phyloP scores from a whole-genome alignment of 495 filamentous ascomycete species.

The Ascobolus immersus region DNA sequence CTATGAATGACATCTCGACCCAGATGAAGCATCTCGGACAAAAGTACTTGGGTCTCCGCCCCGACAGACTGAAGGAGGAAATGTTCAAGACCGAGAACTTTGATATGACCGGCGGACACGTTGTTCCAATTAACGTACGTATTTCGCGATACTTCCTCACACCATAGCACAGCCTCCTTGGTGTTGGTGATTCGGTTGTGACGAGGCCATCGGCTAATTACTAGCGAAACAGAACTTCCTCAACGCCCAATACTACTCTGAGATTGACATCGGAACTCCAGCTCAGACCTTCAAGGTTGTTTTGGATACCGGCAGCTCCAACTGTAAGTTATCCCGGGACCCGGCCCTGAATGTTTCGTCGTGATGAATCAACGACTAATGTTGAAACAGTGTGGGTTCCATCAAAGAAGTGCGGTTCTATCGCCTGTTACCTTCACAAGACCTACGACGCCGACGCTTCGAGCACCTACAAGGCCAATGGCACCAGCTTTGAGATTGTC shows the following conservation, averaged over 20 bases:
- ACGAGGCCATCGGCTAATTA: slow-evolving; percentile 3
- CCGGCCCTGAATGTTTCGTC: neutral
- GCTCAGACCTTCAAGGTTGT: slow-evolving; percentile 95
- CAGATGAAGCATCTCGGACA: slow-evolving; percentile 63
- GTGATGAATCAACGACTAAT: slow-evolving; percentile 5
- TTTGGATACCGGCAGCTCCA: slow-evolving; percentile 94
- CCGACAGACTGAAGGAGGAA: slow-evolving; percentile 37
- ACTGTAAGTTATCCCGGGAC: slow-evolving; percentile 22
- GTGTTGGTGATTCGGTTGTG: no score
- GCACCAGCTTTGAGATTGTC: slow-evolving; percentile 69
- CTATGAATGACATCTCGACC: slow-evolving; percentile 48
- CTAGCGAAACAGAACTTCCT: slow-evolving; percentile 46
- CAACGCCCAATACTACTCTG: slow-evolving; percentile 98
- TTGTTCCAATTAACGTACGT: slow-evolving; percentile 46
- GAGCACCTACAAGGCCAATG: slow-evolving; percentile 82
- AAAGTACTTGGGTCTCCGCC: slow-evolving; percentile 80
- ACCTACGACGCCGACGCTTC: slow-evolving; percentile 88
- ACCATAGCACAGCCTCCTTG: neutral
- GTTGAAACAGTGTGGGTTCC: slow-evolving; percentile 58
- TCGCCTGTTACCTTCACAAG: slow-evolving; percentile 89
- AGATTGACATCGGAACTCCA: slow-evolving; percentile 76
- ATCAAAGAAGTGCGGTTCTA: slow-evolving; percentile 68
- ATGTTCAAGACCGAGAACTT: slow-evolving; percentile 53
- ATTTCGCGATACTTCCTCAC: neutral
- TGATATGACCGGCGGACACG: slow-evolving; percentile 37